phyloP scores from a whole-genome alignment of 495 filamentous ascomycete genomes.

The Penicillium maclennaniae region DNA sequence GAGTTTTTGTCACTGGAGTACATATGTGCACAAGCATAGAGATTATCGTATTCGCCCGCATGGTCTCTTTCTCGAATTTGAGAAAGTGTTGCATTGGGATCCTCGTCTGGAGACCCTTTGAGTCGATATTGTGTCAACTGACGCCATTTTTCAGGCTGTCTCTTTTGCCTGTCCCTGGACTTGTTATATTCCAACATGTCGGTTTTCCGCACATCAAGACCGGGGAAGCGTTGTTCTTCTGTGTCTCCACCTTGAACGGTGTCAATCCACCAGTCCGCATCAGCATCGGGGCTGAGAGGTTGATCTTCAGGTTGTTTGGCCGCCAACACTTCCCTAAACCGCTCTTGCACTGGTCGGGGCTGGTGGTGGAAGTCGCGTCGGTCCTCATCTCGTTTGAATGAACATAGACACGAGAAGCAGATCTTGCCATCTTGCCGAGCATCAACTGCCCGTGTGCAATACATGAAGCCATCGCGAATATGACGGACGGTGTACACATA shows the following conservation, averaged over 20 bases:
- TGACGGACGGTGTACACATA: constrained; percentile 57
- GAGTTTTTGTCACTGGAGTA: constrained; percentile 69
- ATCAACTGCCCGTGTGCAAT: constrained; percentile 58
- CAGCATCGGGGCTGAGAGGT: constrained; percentile 38
- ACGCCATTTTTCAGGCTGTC: constrained; percentile 49
- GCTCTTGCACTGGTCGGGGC: constrained; percentile 29
- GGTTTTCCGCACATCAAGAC: constrained; percentile 58
- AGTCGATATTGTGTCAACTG: constrained; percentile 58
- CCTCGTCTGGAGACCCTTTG: constrained; percentile 35
- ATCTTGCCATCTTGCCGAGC: constrained; percentile 44
- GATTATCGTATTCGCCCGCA: constrained; percentile 45
- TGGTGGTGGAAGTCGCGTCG: constrained; percentile 37
- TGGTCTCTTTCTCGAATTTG: constrained; percentile 23
- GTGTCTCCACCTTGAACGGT: constrained; percentile 20
- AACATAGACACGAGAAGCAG: constrained; percentile 58
- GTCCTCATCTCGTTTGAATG: constrained; percentile 55
- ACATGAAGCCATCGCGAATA: constrained; percentile 52
- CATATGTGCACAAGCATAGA: constrained; percentile 62
- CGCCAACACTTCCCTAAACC: constrained; percentile 36
- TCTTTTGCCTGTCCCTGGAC: constrained; percentile 2
- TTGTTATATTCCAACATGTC: constrained; percentile 57
- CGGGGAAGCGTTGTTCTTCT: constrained; percentile 50
- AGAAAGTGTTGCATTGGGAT: constrained; percentile 5
- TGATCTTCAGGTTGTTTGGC: constrained; percentile 39
- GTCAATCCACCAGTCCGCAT: constrained; percentile 45